Base-by-base conservation (phyloP, 768 basidiomycete genomes). In the Rhodotorula babjevae region DNA sequence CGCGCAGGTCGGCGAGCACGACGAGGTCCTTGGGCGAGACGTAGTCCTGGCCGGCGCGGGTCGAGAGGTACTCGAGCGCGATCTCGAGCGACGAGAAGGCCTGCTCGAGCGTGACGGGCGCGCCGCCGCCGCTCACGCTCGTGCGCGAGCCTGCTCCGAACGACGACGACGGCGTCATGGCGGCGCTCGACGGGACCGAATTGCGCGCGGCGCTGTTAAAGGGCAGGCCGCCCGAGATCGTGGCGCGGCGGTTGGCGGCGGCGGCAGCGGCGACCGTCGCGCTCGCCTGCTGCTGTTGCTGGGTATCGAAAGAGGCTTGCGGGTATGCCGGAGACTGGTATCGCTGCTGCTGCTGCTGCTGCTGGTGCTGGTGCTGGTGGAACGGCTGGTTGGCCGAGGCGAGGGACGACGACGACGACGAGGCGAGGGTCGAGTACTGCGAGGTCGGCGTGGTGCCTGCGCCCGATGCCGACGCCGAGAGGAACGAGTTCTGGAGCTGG, bases 151-250 rank as follows among this genome's bases (percentile, higher is more conserved):
- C 50, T 15, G 25, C 15, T 25, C 46, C 25, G 61, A 68, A 61
- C 31, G 61, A 58, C 36, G 58, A 44, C n/a, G 68, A 69, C 33
- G 68, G 44, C 19, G 68, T 25, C 68, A 57, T 58, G 36, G 61
- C 68, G 36, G 52, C 36, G 61, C 57, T 25, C 27, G n/a, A 33
- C 44, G 12, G 18, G 56, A 27, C 42, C 65, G 59, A 46, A 44
- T 31, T 46, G 60, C 42, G 60, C 42, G 40, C 62, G 50, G 66
- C 36, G 33, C 33, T 36, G 60, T 47, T 47, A 58, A 72, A 75
- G 4, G 74, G 68, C 11, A 64, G 61, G 25, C 74, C 74, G 57
- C 74, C 74, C n/a, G 74, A 75, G 68, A 75, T 75, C 50, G 70
- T 75, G 1, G 69, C 62, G 44, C 74, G 70, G 19, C 74, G 74